These are phyloP conservation scores for Xylaria sp. DNA, from an alignment of 2,329 filamentous ascomycete species.

Conservation along the genomic window DNA sequence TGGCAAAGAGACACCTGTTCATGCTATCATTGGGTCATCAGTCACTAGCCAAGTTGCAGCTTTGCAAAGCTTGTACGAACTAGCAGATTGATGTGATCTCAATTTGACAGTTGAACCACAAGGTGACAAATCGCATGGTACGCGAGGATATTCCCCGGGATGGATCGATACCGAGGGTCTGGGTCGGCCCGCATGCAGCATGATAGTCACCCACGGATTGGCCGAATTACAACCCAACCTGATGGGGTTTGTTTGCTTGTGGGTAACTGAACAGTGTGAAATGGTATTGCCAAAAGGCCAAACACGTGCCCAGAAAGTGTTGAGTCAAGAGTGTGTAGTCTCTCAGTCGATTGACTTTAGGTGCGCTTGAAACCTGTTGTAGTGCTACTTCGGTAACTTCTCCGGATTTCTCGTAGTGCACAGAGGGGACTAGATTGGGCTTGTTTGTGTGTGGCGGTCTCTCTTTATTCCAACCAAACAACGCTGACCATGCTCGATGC, in stretches of 20 bases:
- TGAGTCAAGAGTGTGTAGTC: constrained; percentile 1
- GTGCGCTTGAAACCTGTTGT: background rate
- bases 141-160: constrained; percentile 18
- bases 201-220: constrained; percentile 27
- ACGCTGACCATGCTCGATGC: background rate
- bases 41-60: constrained; percentile 29
- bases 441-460: background rate
- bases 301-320: constrained; percentile 11
- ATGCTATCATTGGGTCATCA: constrained; percentile 16
- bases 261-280: constrained; percentile 23
- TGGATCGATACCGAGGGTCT: constrained; percentile 33
- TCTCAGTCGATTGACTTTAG: background rate
- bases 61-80: constrained; percentile 20
- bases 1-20: constrained; percentile 6
- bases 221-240: constrained; percentile 22
- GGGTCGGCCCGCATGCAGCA: constrained; percentile 34
- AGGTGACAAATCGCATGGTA: constrained; percentile 6
- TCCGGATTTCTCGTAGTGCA: constrained; percentile 10
- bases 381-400: constrained; percentile 25
- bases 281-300: background rate
- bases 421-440: background rate
- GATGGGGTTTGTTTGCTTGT: constrained; percentile 23
- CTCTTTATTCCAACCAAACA: constrained; percentile 10
- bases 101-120: constrained; percentile 2
- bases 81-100: constrained; percentile 15